Conservation (phyloP, 768 basidiomycete genomes). For the Pisolithus marmoratus region DNA sequence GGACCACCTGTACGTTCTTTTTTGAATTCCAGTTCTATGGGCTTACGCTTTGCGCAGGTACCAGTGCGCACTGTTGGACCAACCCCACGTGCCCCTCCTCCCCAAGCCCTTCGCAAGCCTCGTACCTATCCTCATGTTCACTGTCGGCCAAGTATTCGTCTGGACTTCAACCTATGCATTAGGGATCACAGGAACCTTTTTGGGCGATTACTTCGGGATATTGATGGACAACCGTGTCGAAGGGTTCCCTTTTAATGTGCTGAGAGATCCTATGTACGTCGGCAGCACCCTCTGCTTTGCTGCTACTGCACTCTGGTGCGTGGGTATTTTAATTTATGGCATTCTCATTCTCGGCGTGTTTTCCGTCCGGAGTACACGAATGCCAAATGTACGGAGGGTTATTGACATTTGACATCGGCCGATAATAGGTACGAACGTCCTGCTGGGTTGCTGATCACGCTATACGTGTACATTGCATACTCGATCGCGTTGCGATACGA, state of each 20-base stretch:
- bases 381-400: no score
- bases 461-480: conserved; percentile 83
- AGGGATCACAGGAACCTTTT: conserved; percentile 91
- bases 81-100: conserved; percentile 65
- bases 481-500: conserved; percentile 80
- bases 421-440: conserved; percentile 73
- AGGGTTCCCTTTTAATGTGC: conserved; percentile 94
- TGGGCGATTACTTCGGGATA: conserved; percentile 81
- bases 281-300: conserved; percentile 89
- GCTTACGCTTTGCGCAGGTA: conserved; percentile 45
- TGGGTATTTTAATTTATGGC: conserved; percentile 1
- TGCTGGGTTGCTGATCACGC: conserved; percentile 72
- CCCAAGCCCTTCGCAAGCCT: conserved; percentile 58
- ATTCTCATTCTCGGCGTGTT: no score
- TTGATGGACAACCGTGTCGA: conserved; percentile 87
- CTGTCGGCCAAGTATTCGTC: conserved; percentile 78
- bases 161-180: conserved; percentile 84
- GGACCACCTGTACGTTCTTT: conserved; percentile 67
- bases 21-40: background rate
- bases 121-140: conserved; percentile 57
- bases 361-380: no score
- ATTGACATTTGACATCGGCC: background rate
- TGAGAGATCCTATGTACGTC: conserved; percentile 94
- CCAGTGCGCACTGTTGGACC: conserved; percentile 65
- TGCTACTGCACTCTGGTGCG: conserved; percentile 82